Percentiles rank a stretch among this genome's conserved stretches.
phyloP scores from a whole-genome alignment of 192 early-diverging fungal genomes.

The Rhizoclosmatium globosum region DNA sequence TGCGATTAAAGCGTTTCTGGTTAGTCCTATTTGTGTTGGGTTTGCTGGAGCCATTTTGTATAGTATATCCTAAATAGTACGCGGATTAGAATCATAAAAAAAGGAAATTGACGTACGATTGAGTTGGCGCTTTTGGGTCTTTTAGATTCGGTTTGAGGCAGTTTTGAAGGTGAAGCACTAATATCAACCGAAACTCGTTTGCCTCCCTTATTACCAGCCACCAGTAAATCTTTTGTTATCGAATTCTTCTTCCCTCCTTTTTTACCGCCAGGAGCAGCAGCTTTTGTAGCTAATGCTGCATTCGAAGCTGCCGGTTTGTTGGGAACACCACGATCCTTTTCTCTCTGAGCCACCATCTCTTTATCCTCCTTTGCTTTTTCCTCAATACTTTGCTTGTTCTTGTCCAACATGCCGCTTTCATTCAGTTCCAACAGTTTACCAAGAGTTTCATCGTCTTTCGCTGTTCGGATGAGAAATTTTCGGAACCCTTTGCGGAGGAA shows the following conservation, averaged over 20 bases:
- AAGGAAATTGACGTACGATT: neutral
- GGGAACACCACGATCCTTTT: neutral
- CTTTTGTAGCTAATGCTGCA: no score
- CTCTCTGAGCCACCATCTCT: slow-evolving; percentile 8
- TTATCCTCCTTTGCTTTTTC: slow-evolving; percentile 30
- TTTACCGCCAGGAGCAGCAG: neutral
- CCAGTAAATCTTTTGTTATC: neutral
- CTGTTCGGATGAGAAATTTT: slow-evolving; percentile 44
- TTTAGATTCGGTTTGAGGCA: slow-evolving; percentile 16
- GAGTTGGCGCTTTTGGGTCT: slow-evolving; percentile 1
- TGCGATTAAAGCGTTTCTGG: slow-evolving; percentile 37
- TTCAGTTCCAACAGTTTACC: slow-evolving; percentile 41
- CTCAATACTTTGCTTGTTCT: slow-evolving; percentile 11
- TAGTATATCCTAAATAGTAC: slow-evolving; percentile 10
- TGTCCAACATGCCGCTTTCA: slow-evolving; percentile 47
- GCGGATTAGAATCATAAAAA: neutral
- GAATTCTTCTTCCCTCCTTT: neutral
- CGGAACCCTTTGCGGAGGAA: slow-evolving; percentile 47
- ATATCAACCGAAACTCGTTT: neutral
- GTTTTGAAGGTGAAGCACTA: neutral
- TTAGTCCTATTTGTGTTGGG: neutral
- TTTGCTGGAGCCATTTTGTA: neutral
- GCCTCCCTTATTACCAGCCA: neutral
- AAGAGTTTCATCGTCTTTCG: slow-evolving; percentile 41
- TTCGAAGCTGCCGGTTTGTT: no score